A percentile compares a stretch with the other conserved stretches of the same genome.
phyloP scores from a whole-genome alignment of 495 filamentous ascomycete genomes.

The Collariella sp. region DNA sequence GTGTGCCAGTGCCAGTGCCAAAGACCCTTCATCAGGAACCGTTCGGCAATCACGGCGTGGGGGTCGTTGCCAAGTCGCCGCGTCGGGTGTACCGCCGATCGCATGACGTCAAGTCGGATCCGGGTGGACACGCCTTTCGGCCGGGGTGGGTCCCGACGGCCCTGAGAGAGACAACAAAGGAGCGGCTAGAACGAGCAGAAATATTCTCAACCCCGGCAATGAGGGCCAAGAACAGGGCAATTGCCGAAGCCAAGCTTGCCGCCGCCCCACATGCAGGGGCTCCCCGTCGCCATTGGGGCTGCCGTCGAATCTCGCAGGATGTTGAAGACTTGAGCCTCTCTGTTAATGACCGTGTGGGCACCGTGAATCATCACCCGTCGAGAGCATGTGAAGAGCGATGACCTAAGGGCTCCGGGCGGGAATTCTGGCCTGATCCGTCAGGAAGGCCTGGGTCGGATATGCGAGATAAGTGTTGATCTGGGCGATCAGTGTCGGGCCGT shows the following conservation, averaged over 20 bases:
- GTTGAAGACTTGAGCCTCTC: not conserved
- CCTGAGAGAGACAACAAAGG: not conserved
- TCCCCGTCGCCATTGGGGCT: not conserved
- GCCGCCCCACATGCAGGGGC: not conserved
- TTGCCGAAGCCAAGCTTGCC: slow-evolving; percentile 4
- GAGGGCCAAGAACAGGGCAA: not conserved
- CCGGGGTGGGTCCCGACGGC: slow-evolving; percentile 5
- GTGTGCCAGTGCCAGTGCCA: not conserved
- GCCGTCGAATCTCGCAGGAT: not conserved
- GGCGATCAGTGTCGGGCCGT: not conserved
- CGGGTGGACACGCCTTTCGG: slow-evolving; percentile 1
- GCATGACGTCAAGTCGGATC: slow-evolving; percentile 16
- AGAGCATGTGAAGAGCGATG: slow-evolving; percentile 2
- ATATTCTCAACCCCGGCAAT: not conserved
- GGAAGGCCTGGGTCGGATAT: not conserved
- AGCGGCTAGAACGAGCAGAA: not conserved
- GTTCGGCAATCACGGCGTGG: slow-evolving; percentile 5
- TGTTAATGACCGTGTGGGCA: not conserved
- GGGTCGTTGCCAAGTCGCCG: slow-evolving; percentile 13
- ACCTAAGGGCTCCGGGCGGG: not conserved
- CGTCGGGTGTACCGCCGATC: slow-evolving; percentile 14
- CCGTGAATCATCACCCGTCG: not conserved
- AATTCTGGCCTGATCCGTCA: not conserved
- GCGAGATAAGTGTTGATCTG: not conserved
- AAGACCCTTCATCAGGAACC: not conserved